These are phyloP conservation scores for Colletotrichum tofieldiae DNA, from an alignment of 2,329 filamentous ascomycete genomes.

Conservation along the genomic window DNA sequence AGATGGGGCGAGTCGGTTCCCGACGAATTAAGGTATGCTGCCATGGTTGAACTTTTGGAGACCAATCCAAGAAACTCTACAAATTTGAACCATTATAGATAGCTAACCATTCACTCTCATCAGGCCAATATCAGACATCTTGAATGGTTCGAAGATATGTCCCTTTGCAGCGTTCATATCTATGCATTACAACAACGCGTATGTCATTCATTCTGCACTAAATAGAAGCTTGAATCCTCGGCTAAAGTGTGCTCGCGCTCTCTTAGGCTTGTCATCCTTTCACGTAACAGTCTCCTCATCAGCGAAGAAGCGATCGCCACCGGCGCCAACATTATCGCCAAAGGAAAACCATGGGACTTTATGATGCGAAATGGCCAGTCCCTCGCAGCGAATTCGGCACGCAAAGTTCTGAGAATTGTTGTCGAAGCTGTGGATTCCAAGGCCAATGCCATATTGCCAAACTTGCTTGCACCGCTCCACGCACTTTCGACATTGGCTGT, in stretches of 20 bases:
- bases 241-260: no score
- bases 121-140: constrained; percentile 33
- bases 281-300: constrained; percentile 35
- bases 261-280: constrained; percentile 20
- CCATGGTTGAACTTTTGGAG: neutral
- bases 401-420: constrained; percentile 26
- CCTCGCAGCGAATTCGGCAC: constrained; percentile 26
- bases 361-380: constrained; percentile 34
- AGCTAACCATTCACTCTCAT: neutral
- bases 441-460: constrained; percentile 24
- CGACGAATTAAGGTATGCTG: constrained; percentile 32
- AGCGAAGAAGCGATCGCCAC: constrained; percentile 29
- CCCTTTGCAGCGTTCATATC: constrained; percentile 34
- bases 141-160: constrained; percentile 34
- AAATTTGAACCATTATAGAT: no score
- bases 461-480: constrained; percentile 20
- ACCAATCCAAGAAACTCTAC: neutral
- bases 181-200: constrained; percentile 37
- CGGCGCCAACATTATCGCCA: constrained; percentile 30
- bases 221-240: rapidly evolving
- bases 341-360: constrained; percentile 36
- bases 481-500: constrained; percentile 23
- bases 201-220: neutral
- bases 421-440: constrained; percentile 32
- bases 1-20: constrained; percentile 38